Percentiles rank a stretch among this genome's conserved stretches.
phyloP scores from a whole-genome alignment of 2,329 filamentous ascomycete genomes.

The Stagonosporopsis vannaccii region DNA sequence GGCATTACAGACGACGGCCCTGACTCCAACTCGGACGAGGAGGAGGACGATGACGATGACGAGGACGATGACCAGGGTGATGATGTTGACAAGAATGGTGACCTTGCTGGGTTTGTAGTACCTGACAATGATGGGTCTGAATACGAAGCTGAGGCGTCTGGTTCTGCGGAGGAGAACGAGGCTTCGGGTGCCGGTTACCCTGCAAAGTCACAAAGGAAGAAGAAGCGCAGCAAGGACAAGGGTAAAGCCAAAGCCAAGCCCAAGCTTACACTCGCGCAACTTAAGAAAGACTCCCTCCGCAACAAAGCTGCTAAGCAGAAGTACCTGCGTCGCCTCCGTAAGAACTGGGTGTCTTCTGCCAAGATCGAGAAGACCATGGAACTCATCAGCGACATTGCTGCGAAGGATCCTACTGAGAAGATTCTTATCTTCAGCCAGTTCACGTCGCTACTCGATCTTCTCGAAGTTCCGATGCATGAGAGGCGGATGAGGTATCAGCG shows the following conservation, averaged over 20 bases:
- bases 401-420: constrained; percentile 68
- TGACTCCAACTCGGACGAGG: constrained; percentile 45
- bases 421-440: constrained; percentile 85
- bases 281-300: constrained; percentile 71
- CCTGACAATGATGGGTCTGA: constrained; percentile 52
- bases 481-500: constrained; percentile 67
- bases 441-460: constrained; percentile 77
- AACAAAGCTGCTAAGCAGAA: constrained; percentile 70
- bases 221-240: constrained; percentile 54
- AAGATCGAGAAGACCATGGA: constrained; percentile 76
- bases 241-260: constrained; percentile 48
- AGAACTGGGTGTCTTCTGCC: constrained; percentile 75
- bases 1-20: constrained; percentile 28
- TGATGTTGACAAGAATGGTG: constrained; percentile 41
- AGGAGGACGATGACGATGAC: constrained; percentile 52
- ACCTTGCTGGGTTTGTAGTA: constrained; percentile 64
- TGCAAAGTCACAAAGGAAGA: constrained; percentile 40
- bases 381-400: constrained; percentile 63
- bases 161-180: background rate
- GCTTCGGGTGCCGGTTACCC: constrained; percentile 31
- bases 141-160: constrained; percentile 13
- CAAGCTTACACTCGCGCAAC: constrained; percentile 64
- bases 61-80: constrained; percentile 55
- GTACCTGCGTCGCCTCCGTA: constrained; percentile 73
- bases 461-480: constrained; percentile 74